Base-by-base conservation (phyloP, 441 rosid genomes). In the Aleurites moluccanus region DNA sequence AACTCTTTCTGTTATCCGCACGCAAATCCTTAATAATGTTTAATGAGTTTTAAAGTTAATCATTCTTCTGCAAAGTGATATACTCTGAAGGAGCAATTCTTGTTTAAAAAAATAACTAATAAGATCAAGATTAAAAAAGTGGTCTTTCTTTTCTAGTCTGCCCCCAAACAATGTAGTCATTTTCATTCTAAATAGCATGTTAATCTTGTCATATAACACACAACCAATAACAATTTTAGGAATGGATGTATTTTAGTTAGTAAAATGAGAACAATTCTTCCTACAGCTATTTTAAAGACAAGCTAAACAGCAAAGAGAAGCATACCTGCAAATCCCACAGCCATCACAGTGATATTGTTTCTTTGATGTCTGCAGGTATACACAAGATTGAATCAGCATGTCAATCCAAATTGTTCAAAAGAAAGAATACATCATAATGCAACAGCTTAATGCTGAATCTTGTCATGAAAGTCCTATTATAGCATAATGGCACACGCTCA, bases 321-420 rank as follows among this genome's bases (percentile, higher is more conserved):
- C 61, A 75, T 81, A 94, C 98, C 97, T 91, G 92, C 99, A 92
- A 70, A 94, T 92, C 74, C 98, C 99, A 81, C 99, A 94, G 18
- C 96, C 93, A 27, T 80, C 83, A 56, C 99, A 94, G 77, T 94
- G 97, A 79, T 86, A 92, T 73, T 94, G 98, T 65, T 82, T 82
- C 87, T 91, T 92, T 4, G 92, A 86, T 18, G 84, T 83, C 99
- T 94, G 90, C 80, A 87, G 73, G n/a, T 63, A 59, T 25, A 77
- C 49, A 28, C 74, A 75, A 57, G 28, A 38, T 62, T 30, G 20
- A 77, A 25, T 61, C 52, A 75, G 63, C 55, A 53, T 2, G 25
- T 42, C 40, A 20, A 70, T 63, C 38, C 63, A 35, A 35, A 64
- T 30, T 40, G 65, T 67, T 68, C 6, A 60, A 49, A 21, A 2